Base-by-base conservation (phyloP, 768 basidiomycete species). In the Leccinum truebloodii region DNA sequence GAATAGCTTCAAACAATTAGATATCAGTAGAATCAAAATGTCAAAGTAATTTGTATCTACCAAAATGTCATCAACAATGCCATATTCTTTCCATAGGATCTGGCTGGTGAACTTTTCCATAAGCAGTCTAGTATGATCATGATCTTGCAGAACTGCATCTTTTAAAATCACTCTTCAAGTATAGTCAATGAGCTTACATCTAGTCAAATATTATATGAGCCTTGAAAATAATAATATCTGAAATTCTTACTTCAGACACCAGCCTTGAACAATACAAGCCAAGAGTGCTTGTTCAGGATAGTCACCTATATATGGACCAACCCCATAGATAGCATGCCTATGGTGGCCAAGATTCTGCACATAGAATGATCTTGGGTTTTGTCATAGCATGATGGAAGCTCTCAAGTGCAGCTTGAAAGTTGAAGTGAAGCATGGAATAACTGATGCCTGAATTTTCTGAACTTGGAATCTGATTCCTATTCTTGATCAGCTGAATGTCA, bases 241-340 rank as follows among this genome's bases (percentile, higher is more conserved):
- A 24, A 24, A 24, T 24, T 24, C 24, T 24, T 24, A 24, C 24
- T 24, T 24, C 24, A 2, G 24, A 24, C 24, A 24, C 24, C 24
- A 24, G 24, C 24, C 24, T 24, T 24, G 24, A 14, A 61, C 55
- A 7, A 61, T 28, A 3, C 52, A 34, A 61, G 2, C 1, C 75
- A 57, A 1, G 63, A 72, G 26, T 26, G 26, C 26, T 57, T 79
- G 77, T 57, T 80, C 76, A 0, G 74, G 76, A 54, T 80, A 78
- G 54, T 80, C 74, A 0, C 75, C 75, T 61, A 80, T 78, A 44
- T 77, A 77, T 3, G 77, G 72, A 0, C 77, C 76, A 9, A 80
- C 51, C 0, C 71, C 70, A 64, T 71, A 79, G 5, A 61, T 44
- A 4, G 54, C 30, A 6, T 12, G 35, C 32, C 30, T 22, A 12